Evolutionary conservation across 2,329 filamentous ascomycete genomes (phyloP).

Genomic region (Penicillium nordicum): DNA sequence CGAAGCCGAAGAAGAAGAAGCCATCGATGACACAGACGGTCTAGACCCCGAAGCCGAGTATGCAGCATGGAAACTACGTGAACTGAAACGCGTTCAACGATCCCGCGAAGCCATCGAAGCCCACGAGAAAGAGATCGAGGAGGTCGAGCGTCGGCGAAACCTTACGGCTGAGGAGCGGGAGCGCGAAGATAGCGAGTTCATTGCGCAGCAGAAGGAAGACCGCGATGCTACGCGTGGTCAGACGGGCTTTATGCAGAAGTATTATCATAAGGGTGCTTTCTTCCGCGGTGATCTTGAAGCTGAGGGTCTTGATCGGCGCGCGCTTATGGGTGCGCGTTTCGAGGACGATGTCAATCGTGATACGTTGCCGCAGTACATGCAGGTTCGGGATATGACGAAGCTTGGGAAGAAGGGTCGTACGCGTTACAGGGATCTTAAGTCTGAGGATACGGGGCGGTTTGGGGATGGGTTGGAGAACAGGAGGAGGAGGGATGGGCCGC

Average conservation of each 20-base stretch:
- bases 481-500: slow-evolving; percentile 30
- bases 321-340: slow-evolving; percentile 81
- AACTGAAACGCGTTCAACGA: slow-evolving; percentile 82
- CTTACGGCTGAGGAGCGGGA: slow-evolving; percentile 82
- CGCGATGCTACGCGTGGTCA: slow-evolving; percentile 70
- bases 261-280: slow-evolving; percentile 95
- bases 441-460: slow-evolving; percentile 88
- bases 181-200: slow-evolving; percentile 74
- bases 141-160: slow-evolving; percentile 82
- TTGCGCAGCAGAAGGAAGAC: slow-evolving; percentile 76
- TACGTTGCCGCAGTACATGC: slow-evolving; percentile 82
- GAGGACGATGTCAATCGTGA: slow-evolving; percentile 84
- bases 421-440: slow-evolving; percentile 81
- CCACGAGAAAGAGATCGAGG: slow-evolving; percentile 78
- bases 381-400: slow-evolving; percentile 90
- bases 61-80: slow-evolving; percentile 89
- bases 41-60: slow-evolving; percentile 82
- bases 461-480: slow-evolving; percentile 44
- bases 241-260: slow-evolving; percentile 89
- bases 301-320: slow-evolving; percentile 71
- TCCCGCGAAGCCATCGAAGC: slow-evolving; percentile 80
- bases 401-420: slow-evolving; percentile 88
- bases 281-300: slow-evolving; percentile 77
- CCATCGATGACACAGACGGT: slow-evolving; percentile 85
- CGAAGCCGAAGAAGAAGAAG: slow-evolving; percentile 64